Conservation (phyloP, 139 green algal species). For the Coelastrella sp. region DNA sequence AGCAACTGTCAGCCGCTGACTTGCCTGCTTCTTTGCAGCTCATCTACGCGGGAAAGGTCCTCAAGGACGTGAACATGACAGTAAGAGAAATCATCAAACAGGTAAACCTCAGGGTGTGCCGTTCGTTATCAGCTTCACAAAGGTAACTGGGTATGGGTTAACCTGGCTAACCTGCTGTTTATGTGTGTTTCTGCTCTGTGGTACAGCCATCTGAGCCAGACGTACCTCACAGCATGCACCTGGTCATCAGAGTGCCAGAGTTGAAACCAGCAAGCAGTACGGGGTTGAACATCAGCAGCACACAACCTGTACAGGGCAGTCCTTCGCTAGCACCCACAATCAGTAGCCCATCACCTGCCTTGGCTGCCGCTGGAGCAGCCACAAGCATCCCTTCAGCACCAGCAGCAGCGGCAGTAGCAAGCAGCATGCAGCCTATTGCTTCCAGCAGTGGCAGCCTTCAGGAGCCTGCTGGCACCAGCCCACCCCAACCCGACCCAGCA, state of each 20-base stretch:
- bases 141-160: neutral
- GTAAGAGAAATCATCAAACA: conserved; percentile 53
- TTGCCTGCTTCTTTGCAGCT: conserved; percentile 54
- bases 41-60: conserved; percentile 75
- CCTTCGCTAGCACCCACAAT: neutral
- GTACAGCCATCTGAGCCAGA: conserved; percentile 48
- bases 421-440: neutral
- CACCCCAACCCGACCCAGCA: neutral
- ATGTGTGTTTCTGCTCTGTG: neutral
- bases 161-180: neutral
- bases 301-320: neutral
- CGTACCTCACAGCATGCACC: conserved; percentile 64
- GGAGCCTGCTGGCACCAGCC: neutral
- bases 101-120: conserved; percentile 13
- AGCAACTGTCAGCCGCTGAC: conserved; percentile 1
- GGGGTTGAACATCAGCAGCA: neutral
- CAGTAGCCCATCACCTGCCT: neutral
- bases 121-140: neutral
- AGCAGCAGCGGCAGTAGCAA: neutral
- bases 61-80: conserved; percentile 53
- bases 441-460: neutral
- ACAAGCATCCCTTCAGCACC: neutral
- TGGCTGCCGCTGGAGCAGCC: neutral
- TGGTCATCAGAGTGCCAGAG: conserved; percentile 56
- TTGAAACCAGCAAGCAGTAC: neutral